Percentiles rank a stretch among this genome's conserved stretches.
Conservation (phyloP, 768 basidiomycete genomes). For the Tylopilus sp. region DNA sequence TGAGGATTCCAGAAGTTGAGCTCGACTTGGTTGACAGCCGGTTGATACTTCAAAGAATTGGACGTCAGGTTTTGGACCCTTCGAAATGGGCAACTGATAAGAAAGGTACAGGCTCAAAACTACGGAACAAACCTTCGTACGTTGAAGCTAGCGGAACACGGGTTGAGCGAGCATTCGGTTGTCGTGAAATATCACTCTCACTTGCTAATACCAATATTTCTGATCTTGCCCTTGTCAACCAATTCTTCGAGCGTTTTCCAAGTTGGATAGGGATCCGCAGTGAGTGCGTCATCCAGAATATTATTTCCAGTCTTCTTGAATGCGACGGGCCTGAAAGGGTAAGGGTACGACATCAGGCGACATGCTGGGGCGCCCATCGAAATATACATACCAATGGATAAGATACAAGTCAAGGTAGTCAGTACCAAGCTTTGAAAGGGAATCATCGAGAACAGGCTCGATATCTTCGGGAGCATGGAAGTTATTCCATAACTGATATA, state of each 20-base stretch:
- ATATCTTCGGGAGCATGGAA: constrained; percentile 76
- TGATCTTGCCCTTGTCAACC: constrained; percentile 71
- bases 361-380: neutral
- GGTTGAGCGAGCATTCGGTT: neutral
- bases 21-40: constrained; percentile 79
- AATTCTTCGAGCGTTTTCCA: constrained; percentile 80
- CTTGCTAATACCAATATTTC: constrained; percentile 86
- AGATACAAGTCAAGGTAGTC: constrained; percentile 80
- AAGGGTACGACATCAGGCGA: neutral
- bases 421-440: constrained; percentile 54
- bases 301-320: constrained; percentile 51
- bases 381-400: constrained; percentile 65
- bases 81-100: neutral
- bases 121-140: constrained; percentile 39
- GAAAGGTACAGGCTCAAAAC: neutral
- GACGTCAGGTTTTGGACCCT: constrained; percentile 62
- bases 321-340: constrained; percentile 69
- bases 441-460: constrained; percentile 63
- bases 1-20: constrained; percentile 77
- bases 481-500: constrained; percentile 62
- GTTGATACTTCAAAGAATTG: constrained; percentile 54
- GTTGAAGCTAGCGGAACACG: constrained; percentile 47
- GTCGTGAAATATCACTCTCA: constrained; percentile 25
- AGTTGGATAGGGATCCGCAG: constrained; percentile 69
- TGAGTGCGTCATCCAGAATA: constrained; percentile 51